Evolutionary conservation across 352 stramenopile genomes (phyloP), one percentile per base, ranked within the genome.

Genomic region (Pythium diclinum): DNA sequence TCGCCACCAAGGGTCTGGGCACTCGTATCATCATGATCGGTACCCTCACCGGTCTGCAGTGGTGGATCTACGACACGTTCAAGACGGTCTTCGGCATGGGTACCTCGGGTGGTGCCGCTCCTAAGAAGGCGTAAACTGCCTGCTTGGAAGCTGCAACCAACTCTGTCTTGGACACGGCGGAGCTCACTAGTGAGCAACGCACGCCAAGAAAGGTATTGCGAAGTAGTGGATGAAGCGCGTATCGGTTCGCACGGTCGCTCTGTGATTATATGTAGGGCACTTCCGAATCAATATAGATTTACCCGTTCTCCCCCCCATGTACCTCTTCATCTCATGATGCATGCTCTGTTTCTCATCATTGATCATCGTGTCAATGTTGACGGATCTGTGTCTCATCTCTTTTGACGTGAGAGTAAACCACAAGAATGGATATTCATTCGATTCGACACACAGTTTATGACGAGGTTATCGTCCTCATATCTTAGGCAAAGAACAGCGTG

Each of bases 61-160:
- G 94, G 93, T 98, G 93, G 91, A 98, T 98, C 79, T 98, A 98
- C 79, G 93, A 97, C 71, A 94, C 89, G 67, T 98, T 97, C 78
- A 97, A 98, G 85, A 95, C 89, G 68, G 85, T 83, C 60, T 89
- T 94, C 64, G 92, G 92, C 71, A 96, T 97, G 88, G 87, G 89
- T 65, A 97, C 91, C 67, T 90, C 87, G 54, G 91, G 91, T 73
- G 89, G 89, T 48, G 82, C 79, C 56, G 73, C 80, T 57, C 70
- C 86, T 78, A 75, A 67, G 59, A 91, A 94, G 81, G 73, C 88
- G 62, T 87, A 87, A 61, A 53, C 52, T 19, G 25, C 61, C 36
- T 36, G 3, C 32, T 46, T 42, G 44, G 44, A 51, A 51, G 44
- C n/a, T 51, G 19, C 44, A 51, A 19, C 54, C 32, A 21, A 21